Conservation (phyloP, 1,284 basidiomycete species). For the Lentinus polychrous region DNA sequence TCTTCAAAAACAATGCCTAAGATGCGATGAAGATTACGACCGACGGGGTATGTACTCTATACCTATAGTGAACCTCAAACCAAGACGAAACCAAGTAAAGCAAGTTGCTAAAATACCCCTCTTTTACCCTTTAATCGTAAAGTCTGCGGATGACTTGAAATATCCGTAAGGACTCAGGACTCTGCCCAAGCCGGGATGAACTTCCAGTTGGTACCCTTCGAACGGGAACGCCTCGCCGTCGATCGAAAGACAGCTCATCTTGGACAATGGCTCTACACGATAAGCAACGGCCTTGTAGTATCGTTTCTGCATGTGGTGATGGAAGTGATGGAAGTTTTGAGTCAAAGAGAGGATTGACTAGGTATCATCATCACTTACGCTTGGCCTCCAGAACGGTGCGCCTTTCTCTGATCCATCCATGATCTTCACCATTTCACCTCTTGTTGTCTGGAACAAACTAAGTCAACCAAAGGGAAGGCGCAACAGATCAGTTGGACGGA, state of each 20-base stretch:
- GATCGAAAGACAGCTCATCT: constrained; percentile 53
- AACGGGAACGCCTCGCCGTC: constrained; percentile 86
- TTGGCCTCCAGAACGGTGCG: constrained; percentile 58
- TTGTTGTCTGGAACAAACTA: constrained; percentile 35
- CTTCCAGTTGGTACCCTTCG: constrained; percentile 79
- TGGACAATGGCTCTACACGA: constrained; percentile 57
- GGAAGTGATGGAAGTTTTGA: background rate
- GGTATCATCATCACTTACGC: constrained; percentile 33
- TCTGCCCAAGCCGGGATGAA: constrained; percentile 64
- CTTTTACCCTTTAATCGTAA: background rate
- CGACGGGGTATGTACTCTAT: too few relatives aligned
- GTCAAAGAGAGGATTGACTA: too few relatives aligned
- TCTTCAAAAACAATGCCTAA: too few relatives aligned
- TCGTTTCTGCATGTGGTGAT: constrained; percentile 43
- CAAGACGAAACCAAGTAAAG: too few relatives aligned
- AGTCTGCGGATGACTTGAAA: background rate
- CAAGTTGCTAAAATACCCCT: too few relatives aligned
- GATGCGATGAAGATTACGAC: too few relatives aligned
- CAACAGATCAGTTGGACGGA: background rate
- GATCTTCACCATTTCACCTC: constrained; percentile 49
- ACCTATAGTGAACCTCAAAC: too few relatives aligned
- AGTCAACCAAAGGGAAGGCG: background rate
- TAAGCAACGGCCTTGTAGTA: constrained; percentile 80
- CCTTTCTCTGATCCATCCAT: constrained; percentile 70
- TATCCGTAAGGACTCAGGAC: constrained; percentile 65